Base-by-base conservation (phyloP, 176 grass and related monocot species). In the Raddia guianensis region DNA sequence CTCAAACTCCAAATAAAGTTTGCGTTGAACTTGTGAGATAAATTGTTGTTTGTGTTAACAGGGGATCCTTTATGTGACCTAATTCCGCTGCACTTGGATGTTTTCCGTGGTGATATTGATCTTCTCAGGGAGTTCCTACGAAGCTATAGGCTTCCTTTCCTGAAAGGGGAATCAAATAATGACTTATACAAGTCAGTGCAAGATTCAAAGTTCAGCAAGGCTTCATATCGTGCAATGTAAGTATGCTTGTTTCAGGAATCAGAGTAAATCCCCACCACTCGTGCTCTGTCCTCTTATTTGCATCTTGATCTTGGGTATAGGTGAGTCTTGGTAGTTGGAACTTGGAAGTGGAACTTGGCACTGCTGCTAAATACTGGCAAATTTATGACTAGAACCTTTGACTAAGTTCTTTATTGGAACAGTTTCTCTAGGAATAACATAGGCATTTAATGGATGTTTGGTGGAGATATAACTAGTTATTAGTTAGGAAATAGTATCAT, bases 31-130 rank as follows among this genome's bases (percentile, higher is more conserved):
- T 63, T 51, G 21, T 77, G 57, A 18, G 48, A 43, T 40, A 32
- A 60, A 43, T 56, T 85, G 40, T 21, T 84, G 18, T 14, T 48
- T 83, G 4, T 78, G 32, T 82, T 70, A 66, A 37, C 82, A 99
- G 96, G 96, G 42, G 92, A 99, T 90, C 90, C 92, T 64, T 72
- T 99, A 52, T 95, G 79, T 18, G 96, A 99, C 75, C 64, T 99
- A 55, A 99, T 99, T 91, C 96, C 96, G 0, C 80, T 99, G 80
- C 91, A 95, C 62, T 67, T 99, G 48, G 96, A 99, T 91, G 80
- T 95, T 87, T 92, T 99, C 55, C 89, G 86, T 49, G 90, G 96
- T 85, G 90, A 95, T 68, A 73, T 16, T 19, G 81, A 60, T 77
- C 86, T 99, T 73, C 88, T 99, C 43, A 86, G 84, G 87, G 83